A percentile compares a stretch with the other conserved stretches of the same genome.
phyloP scores from a whole-genome alignment of 345 rosid species.

The Aquilaria malaccensis region DNA sequence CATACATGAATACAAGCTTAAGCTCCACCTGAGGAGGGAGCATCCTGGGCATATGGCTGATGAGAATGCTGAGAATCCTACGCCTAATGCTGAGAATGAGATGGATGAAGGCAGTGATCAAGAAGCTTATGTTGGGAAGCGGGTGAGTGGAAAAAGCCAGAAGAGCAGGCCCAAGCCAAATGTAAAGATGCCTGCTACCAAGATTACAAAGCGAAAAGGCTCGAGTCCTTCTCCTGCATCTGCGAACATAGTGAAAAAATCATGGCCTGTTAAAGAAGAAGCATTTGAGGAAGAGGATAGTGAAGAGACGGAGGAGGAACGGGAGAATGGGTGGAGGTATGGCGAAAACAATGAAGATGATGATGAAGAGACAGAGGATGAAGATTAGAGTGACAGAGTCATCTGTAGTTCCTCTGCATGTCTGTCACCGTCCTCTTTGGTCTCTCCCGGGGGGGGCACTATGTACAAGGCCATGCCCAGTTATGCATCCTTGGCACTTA shows the following conservation, averaged over 20 bases:
- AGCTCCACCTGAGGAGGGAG: slow-evolving; percentile 87
- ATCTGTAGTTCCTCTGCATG: not conserved
- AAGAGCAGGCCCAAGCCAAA: slow-evolving; percentile 61
- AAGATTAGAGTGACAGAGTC: slow-evolving; percentile 39
- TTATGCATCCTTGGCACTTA: not conserved
- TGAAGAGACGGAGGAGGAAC: slow-evolving; percentile 86
- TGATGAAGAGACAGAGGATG: slow-evolving; percentile 92
- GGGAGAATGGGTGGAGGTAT: slow-evolving; percentile 79
- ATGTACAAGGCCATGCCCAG: not conserved
- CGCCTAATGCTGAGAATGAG: slow-evolving; percentile 44
- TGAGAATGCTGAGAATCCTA: slow-evolving; percentile 57
- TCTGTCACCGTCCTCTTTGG: not conserved
- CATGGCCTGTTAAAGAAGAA: slow-evolving; percentile 63
- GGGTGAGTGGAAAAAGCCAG: slow-evolving; percentile 48
- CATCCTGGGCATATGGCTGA: slow-evolving; percentile 81
- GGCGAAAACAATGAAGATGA: slow-evolving; percentile 67
- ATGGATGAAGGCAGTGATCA: slow-evolving; percentile 86
- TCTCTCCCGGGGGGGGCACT: not conserved
- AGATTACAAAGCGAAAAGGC: slow-evolving; percentile 44
- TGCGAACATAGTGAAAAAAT: slow-evolving; percentile 36
- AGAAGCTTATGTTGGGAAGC: slow-evolving; percentile 56
- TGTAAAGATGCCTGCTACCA: slow-evolving; percentile 61
- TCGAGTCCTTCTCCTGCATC: slow-evolving; percentile 51
- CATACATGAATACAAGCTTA: slow-evolving; percentile 96
- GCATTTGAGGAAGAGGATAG: slow-evolving; percentile 70